These are phyloP conservation scores for Polyporus tsugae DNA, from an alignment of 1,284 basidiomycete genomes.

Conservation along the genomic window DNA sequence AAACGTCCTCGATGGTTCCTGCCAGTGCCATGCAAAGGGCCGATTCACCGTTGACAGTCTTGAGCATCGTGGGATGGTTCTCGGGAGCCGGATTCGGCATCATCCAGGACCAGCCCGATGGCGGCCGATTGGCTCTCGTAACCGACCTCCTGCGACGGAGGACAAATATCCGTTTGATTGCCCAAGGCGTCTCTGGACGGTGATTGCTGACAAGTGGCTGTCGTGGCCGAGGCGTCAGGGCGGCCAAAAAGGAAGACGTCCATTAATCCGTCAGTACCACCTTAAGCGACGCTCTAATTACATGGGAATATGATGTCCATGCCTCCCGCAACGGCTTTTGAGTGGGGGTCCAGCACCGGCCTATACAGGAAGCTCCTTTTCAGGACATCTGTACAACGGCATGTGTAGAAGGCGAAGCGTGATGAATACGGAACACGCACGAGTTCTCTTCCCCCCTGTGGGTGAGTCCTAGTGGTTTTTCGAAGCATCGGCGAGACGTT, in stretches of 20 bases:
- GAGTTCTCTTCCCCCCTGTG: constrained; percentile 13
- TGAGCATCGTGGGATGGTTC: background rate
- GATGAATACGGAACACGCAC: constrained; percentile 15
- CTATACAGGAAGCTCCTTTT: constrained; percentile 11
- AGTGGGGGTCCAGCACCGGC: constrained; percentile 10
- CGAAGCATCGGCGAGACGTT: constrained; percentile 16
- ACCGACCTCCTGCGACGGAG: background rate
- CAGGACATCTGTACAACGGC: constrained; percentile 5
- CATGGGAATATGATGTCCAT: constrained; percentile 1
- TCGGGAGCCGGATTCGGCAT: background rate
- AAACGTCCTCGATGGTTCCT: constrained; percentile 1
- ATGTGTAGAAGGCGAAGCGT: constrained; percentile 10
- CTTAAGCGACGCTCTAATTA: constrained; percentile 3
- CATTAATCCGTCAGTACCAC: background rate
- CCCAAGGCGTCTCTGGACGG: background rate
- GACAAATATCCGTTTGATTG: background rate
- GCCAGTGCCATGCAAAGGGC: background rate
- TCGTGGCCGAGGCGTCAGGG: background rate
- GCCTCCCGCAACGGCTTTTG: constrained; percentile 10
- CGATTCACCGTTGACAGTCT: background rate
- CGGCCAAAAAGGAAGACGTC: constrained; percentile 6
- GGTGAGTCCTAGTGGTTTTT: constrained; percentile 18
- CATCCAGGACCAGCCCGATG: background rate
- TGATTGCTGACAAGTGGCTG: background rate
- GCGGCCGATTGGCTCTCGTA: background rate